phyloP scores from a whole-genome alignment of 225 moss, liverwort and hornwort species.

The Anthoceros angustus region DNA sequence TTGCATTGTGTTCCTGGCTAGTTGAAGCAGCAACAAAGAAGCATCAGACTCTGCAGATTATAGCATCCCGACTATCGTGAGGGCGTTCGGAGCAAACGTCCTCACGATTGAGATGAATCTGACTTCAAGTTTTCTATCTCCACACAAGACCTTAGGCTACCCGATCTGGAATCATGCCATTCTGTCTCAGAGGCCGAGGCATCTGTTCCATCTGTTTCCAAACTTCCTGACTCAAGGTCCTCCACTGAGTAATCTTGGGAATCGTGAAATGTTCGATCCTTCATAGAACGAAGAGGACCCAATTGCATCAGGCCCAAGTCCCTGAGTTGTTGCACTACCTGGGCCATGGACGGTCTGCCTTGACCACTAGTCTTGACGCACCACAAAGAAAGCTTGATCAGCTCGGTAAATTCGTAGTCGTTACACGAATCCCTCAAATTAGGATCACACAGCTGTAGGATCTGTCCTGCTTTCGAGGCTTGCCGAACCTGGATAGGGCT shows the following conservation, averaged over 20 bases:
- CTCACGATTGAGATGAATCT: background rate
- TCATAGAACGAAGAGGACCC: conserved; percentile 5
- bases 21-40: too few species aligned
- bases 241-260: background rate
- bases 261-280: background rate
- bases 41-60: too few species aligned
- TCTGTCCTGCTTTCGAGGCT: conserved; percentile 12
- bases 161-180: background rate
- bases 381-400: conserved; percentile 29
- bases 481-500: conserved; percentile 16
- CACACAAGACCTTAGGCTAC: background rate
- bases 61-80: too few species aligned
- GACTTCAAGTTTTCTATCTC: background rate
- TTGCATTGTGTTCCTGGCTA: too few species aligned
- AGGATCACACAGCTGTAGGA: conserved; percentile 16
- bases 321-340: conserved; percentile 32
- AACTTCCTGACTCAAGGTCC: background rate
- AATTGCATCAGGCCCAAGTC: conserved; percentile 24
- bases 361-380: conserved; percentile 19
- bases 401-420: conserved; percentile 15
- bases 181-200: background rate
- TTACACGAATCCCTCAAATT: conserved; percentile 14
- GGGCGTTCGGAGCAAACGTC: too few species aligned
- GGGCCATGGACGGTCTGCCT: conserved; percentile 30
- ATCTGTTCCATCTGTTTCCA: background rate